Evolutionary conservation across 257 asterid species (phyloP), one percentile per base, ranked within the genome.

Genomic region (Linderniella brevidens): DNA sequence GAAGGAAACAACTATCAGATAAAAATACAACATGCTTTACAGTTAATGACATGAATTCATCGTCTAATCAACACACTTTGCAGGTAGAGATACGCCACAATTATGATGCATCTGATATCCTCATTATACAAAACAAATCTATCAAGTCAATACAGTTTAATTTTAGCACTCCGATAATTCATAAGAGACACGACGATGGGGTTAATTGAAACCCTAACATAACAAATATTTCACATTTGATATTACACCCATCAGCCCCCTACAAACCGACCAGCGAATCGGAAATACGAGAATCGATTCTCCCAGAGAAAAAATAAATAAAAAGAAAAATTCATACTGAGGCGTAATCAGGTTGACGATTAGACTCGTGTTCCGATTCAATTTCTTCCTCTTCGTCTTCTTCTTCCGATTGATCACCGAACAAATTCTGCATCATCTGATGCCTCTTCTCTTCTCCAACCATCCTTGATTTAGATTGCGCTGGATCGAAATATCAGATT

Each of bases 391-490:
- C 95, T 46, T 82, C 94, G 12, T 88, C 97, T 59, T 80, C 87
- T 64, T 77, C 92, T 62, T 88, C 98, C 6, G 98, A 85, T 60
- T 88, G 98, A 56, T 90, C 98, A 11, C 98, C 98, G 61, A 90
- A 90, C 55, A 90, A 66, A 64, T 90, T 90, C 68, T 85, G 98
- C 93, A 90, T 90, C 98, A 90, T 90, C 67, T 81, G 98, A 73
- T 85, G 92, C 87, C 98, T 65, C 72, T 90, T 90, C 76, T 79
- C 92, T 64, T 85, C 98, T 8, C 94, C 98, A 25, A 66, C 98
- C 98, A 90, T 90, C 47, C 39, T 62, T n/a, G 32, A 25, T 25
- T 25, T 25, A 6, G 32, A 2, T 25, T 25, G 32, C 32, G 32
- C 32, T 25, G 6, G 6, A 25, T 25, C 32, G 32, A 25, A 25